A percentile compares a stretch with the other conserved stretches of the same genome.
Evolutionary conservation across 768 basidiomycete species (phyloP).

Genomic region (Gautieria morchelliformis): DNA sequence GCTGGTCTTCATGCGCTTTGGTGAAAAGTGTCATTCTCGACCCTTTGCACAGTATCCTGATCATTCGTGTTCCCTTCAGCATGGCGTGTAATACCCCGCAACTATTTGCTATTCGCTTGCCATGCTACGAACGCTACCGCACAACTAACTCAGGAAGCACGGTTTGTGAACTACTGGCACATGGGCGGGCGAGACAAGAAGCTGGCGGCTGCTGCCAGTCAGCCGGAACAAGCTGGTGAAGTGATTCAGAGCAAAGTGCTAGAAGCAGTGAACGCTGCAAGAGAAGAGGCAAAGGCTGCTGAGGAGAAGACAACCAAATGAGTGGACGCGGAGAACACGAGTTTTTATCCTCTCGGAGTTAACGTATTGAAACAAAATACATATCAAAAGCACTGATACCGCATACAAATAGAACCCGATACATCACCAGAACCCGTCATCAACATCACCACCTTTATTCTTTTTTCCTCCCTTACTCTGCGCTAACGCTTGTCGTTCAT

Average conservation of each 20-base stretch:
- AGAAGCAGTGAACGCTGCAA: slow-evolving; percentile 38
- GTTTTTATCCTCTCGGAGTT: neutral
- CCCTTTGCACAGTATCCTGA: neutral
- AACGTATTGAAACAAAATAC: neutral
- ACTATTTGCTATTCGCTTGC: slow-evolving; percentile 91
- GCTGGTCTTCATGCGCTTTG: slow-evolving; percentile 91
- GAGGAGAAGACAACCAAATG: neutral
- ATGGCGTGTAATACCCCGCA: slow-evolving; percentile 92
- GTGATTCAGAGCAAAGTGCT: slow-evolving; percentile 29
- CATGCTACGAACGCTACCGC: slow-evolving; percentile 87
- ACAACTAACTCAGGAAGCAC: slow-evolving; percentile 71
- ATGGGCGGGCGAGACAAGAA: slow-evolving; percentile 78
- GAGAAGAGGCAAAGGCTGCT: slow-evolving; percentile 29
- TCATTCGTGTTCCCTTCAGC: slow-evolving; percentile 35
- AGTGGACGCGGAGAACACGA: neutral
- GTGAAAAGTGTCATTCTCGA: slow-evolving; percentile 35
- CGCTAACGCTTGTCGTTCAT: slow-evolving; percentile 77
- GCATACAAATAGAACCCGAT: neutral
- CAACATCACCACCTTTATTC: slow-evolving; percentile 49
- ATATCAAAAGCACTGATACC: neutral
- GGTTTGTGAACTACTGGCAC: slow-evolving; percentile 89
- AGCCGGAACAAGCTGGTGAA: slow-evolving; percentile 3
- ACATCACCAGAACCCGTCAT: slow-evolving; percentile 73
- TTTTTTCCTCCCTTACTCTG: slow-evolving; percentile 65
- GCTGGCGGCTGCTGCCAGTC: slow-evolving; percentile 22